phyloP scores from a whole-genome alignment of 768 basidiomycete genomes.

The Xerocomellus chrysenteron region DNA sequence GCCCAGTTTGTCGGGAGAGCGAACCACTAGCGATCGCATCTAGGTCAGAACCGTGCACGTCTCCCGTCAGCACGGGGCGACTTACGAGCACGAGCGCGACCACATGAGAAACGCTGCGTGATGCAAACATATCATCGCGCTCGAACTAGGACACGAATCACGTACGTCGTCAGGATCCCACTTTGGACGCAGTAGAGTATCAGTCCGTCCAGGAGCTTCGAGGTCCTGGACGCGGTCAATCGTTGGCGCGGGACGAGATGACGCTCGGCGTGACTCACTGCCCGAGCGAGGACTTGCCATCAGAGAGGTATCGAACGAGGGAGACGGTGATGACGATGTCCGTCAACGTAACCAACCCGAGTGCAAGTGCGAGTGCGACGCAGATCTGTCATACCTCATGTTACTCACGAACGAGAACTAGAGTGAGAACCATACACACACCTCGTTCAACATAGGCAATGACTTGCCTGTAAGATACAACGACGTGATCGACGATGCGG shows the following conservation, averaged over 20 bases:
- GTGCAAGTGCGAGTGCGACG: conserved; percentile 4
- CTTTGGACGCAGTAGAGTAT: conserved; percentile 14
- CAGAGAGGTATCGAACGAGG: conserved; percentile 9
- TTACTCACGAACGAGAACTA: no score
- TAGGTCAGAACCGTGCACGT: neutral
- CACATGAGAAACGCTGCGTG: conserved; percentile 4
- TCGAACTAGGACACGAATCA: neutral
- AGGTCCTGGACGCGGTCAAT: neutral
- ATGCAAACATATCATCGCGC: neutral
- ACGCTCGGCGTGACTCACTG: conserved; percentile 2
- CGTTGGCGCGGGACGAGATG: neutral
- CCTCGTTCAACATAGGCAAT: no score
- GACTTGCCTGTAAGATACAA: no score
- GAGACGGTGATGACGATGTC: conserved; percentile 14
- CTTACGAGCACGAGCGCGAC: conserved; percentile 10
- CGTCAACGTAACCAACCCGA: conserved; percentile 16
- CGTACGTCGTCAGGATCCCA: conserved; percentile 16
- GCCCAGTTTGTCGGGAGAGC: neutral
- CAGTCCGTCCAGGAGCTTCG: conserved; percentile 3
- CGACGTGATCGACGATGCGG: no score
- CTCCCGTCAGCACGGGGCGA: neutral
- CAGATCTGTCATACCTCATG: neutral
- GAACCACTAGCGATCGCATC: conserved; percentile 5
- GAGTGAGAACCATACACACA: neutral
- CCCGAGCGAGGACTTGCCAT: neutral